These are phyloP conservation scores for Taphrina betulina DNA, from an alignment of 1,139 yeast species.

Conservation along the genomic window DNA sequence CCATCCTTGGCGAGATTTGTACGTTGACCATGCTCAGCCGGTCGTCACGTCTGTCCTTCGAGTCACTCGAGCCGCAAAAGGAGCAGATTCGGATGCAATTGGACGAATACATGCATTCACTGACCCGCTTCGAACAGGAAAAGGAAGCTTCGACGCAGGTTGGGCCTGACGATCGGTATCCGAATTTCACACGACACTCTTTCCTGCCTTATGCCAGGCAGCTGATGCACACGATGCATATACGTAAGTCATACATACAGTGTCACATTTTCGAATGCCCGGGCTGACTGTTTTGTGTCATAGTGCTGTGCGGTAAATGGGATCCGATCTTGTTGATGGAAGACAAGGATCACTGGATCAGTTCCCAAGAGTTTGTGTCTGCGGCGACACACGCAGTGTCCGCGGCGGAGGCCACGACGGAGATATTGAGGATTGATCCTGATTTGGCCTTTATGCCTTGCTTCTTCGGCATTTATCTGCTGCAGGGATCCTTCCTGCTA, in stretches of 20 bases:
- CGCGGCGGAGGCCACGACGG: constrained; percentile 41
- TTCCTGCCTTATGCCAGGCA: constrained; percentile 39
- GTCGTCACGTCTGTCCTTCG: constrained; percentile 29
- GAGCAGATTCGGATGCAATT: constrained; percentile 34
- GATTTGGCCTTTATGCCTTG: constrained; percentile 44
- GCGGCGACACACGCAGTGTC: constrained; percentile 41
- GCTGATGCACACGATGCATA: constrained; percentile 38
- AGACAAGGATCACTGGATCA: constrained; percentile 40
- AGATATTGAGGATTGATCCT: constrained; percentile 42
- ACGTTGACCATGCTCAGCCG: constrained; percentile 38
- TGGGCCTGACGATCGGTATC: background rate
- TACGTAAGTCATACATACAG: constrained; percentile 17
- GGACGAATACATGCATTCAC: constrained; percentile 33
- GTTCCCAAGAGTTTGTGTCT: constrained; percentile 40
- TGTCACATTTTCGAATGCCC: too few species aligned
- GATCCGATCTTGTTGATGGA: constrained; percentile 39
- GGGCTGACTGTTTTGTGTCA: too few species aligned
- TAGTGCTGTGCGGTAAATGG: constrained; percentile 38
- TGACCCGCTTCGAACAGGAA: constrained; percentile 30
- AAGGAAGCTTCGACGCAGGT: background rate
- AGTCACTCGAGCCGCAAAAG: constrained; percentile 10
- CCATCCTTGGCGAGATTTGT: constrained; percentile 39
- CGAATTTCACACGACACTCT: constrained; percentile 30
- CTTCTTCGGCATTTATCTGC: constrained; percentile 43
- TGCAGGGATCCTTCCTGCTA: constrained; percentile 42